phyloP scores from a whole-genome alignment of 2,329 filamentous ascomycete species.

The Hymenoscyphus linearis region DNA sequence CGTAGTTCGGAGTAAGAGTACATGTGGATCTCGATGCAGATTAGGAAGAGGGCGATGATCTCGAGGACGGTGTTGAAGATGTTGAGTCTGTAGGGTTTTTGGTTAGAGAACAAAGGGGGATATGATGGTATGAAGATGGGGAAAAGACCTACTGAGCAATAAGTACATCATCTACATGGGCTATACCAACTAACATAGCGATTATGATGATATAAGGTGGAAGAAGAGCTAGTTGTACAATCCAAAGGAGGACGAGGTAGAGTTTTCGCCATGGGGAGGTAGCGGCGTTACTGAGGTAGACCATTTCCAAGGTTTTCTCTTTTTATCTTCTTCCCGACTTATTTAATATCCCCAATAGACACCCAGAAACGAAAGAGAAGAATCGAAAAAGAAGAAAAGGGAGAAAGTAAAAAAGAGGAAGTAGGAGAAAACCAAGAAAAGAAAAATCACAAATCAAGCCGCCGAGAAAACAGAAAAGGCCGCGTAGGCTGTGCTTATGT shows the following conservation, averaged over 20 bases:
- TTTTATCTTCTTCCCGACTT: too few species aligned
- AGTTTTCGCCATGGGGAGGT: not conserved
- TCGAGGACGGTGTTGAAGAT: constrained; percentile 2
- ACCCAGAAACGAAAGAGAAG: too few species aligned
- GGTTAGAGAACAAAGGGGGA: too few species aligned
- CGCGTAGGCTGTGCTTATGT: too few species aligned
- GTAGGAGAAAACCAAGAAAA: too few species aligned
- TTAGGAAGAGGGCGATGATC: not conserved
- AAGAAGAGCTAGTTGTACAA: not conserved
- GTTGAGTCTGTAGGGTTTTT: not conserved
- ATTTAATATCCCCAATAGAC: too few species aligned
- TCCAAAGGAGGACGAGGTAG: not conserved
- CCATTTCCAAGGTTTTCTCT: too few species aligned
- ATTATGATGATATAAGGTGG: not conserved
- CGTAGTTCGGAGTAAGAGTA: not conserved
- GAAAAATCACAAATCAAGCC: too few species aligned
- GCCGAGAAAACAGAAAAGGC: too few species aligned
- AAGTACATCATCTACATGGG: not conserved
- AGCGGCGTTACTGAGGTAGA: not conserved
- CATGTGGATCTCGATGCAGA: constrained; percentile 5
- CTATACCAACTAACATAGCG: not conserved
- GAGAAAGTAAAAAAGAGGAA: too few species aligned
- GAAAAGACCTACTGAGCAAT: not conserved
- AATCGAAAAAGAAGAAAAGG: too few species aligned
- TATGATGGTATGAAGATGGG: not conserved